Base-by-base conservation (phyloP, 805 yeast species). In the Ogataea zsoltii region DNA sequence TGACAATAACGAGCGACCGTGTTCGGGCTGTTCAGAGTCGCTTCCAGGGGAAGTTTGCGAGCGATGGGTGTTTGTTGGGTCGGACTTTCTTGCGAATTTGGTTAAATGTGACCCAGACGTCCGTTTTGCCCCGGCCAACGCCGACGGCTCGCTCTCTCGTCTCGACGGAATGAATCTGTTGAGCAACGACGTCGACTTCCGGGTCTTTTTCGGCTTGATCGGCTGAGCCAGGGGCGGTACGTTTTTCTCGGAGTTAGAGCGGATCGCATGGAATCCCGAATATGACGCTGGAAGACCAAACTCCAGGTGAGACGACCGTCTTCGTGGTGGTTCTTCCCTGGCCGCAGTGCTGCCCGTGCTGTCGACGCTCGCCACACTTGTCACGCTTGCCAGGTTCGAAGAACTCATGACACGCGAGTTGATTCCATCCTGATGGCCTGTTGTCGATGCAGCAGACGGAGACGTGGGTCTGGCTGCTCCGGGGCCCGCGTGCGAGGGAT, bases 181-280 rank as follows among this genome's bases (percentile, higher is more conserved):
- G 16, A 62, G 42, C 7, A 62, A 33, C 7, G 52, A 43, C 17
- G 61, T 58, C 3, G 60, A 44, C 35, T 60, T 45, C 42, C 61
- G 53, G 10, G 44, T 25, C 32, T 53, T 56, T 23, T 48, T 55
- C 1, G 56, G 58, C 33, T 54, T 58, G 40, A 45, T 51, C 3
- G 60, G 57, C 7, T 48, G 31, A 10, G 28, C 23, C 26, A 50
- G 43, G 4, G 57, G 55, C 14, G 55, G 57, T 2, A 51, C 40
- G 15, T 41, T 48, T 35, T 49, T 38, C 14, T 50, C 51, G 7
- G 48, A 14, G 13, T 29, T 41, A 5, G 41, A 30, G 25, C 49
- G 57, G 18, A 54, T 42, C 10, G 60, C 57, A 33, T 64, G 65
- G 52, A 67, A 63, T 2, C 70, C 70, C 33, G 52, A 54, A 42